Conservation (phyloP, 331 rosid species). For the Rhamnella rubrinervis region DNA sequence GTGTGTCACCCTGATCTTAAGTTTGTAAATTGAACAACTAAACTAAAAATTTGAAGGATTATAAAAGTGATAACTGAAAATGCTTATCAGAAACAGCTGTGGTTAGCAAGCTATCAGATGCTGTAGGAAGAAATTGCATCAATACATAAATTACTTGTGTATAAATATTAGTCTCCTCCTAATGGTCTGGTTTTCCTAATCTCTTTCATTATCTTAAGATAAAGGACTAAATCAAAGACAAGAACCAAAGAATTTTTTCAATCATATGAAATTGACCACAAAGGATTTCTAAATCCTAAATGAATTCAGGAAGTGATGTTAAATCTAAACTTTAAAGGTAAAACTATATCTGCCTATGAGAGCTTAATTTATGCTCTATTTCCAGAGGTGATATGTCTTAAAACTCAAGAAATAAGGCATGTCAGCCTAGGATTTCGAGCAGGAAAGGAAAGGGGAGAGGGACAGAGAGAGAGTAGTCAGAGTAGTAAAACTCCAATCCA, state of each 20-base stretch:
- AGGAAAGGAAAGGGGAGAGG: neutral
- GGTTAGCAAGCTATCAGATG: slow-evolving; percentile 1
- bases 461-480: too few relatives aligned
- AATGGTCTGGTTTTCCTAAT: too few relatives aligned
- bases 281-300: neutral
- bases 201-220: neutral
- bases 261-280: too few relatives aligned
- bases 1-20: too few relatives aligned
- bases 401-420: neutral
- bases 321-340: neutral
- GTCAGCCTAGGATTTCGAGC: neutral
- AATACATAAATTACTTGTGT: neutral
- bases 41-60: neutral
- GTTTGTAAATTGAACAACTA: too few relatives aligned
- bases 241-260: neutral
- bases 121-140: neutral
- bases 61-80: neutral
- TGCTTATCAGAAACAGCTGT: neutral
- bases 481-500: too few relatives aligned
- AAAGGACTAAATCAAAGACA: neutral
- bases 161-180: too few relatives aligned
- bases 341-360: neutral
- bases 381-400: neutral
- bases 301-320: neutral
- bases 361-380: neutral